Evolutionary conservation across 257 asterid genomes (phyloP).

Genomic region (Solanum habrochaites): DNA sequence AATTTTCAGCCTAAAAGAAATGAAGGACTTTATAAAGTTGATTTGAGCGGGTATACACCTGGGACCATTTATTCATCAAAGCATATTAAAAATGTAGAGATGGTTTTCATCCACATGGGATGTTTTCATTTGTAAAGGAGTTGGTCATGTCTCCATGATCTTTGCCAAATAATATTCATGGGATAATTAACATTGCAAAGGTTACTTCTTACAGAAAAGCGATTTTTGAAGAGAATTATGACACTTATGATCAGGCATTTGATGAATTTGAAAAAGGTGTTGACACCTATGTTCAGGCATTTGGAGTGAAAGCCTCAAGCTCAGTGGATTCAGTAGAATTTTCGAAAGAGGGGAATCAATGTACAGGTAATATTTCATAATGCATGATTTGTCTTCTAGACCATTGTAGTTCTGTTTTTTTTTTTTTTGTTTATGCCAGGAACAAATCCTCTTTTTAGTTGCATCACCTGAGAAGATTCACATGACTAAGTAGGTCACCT

Average conservation of each 20-base stretch:
- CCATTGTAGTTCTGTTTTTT: not conserved
- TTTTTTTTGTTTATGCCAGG: not conserved
- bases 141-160: constrained; percentile 3
- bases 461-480: not conserved
- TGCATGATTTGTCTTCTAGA: not conserved
- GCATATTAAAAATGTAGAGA: constrained; percentile 7
- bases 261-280: not conserved
- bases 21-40: not conserved
- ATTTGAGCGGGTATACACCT: not conserved
- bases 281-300: not conserved
- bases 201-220: not conserved
- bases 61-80: constrained; percentile 1
- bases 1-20: not conserved
- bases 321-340: not conserved
- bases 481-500: not conserved
- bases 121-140: not conserved
- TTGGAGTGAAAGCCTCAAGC: not conserved
- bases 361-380: not conserved
- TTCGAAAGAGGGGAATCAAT: not conserved
- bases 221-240: not conserved
- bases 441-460: not conserved
- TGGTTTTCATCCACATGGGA: constrained; percentile 2
- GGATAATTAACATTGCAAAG: not conserved
- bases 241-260: not conserved
- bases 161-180: not conserved